Evolutionary conservation across 148 eudicot genomes (phyloP), one percentile per base, ranked within the genome.

Genomic region (Fallopia convolvulus): DNA sequence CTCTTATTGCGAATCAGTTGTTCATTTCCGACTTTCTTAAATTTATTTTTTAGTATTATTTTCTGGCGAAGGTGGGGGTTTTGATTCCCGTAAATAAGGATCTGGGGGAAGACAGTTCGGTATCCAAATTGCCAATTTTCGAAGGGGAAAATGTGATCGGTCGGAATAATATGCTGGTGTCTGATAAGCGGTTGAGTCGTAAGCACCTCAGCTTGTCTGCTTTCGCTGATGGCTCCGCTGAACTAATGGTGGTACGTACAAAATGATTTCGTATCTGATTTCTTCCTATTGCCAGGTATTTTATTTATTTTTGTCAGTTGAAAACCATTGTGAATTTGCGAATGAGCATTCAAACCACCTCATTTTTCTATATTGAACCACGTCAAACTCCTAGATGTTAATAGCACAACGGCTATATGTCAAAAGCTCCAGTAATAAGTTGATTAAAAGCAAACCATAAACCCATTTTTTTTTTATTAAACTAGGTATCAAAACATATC

Each of bases 151-250:
- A 87, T 76, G 74, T 83, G 6, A 72, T 92, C 0, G 99, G 99
- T 72, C 93, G 99, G n/a, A 76, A 80, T 75, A 78, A 80, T 77
- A 75, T 92, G 79, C 81, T 86, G 17, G 55, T 83, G 61, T 32
- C 81, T 56, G 97, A 94, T 81, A 94, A 92, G 82, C 82, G 99
- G 72, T 88, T 94, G 60, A 94, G 99, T 88, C 93, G 99, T 76
- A 88, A 86, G 79, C 99, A 94, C 83, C 70, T 94, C 20, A 71
- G 82, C 12, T 6, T 94, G 15, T 86, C 75, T 53, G 82, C 87
- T 76, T 83, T 81, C 6, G 20, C 23, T 53, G 79, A 80, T 82
- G 87, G 85, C 46, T 84, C 87, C 78, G 89, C 89, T 58, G 74
- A 85, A 72, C 40, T 94, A 40, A 11, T 77, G 70, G 96, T 90